These are phyloP conservation scores for Metschnikowia shivogae DNA, from an alignment of 805 yeast species.

Conservation along the genomic window DNA sequence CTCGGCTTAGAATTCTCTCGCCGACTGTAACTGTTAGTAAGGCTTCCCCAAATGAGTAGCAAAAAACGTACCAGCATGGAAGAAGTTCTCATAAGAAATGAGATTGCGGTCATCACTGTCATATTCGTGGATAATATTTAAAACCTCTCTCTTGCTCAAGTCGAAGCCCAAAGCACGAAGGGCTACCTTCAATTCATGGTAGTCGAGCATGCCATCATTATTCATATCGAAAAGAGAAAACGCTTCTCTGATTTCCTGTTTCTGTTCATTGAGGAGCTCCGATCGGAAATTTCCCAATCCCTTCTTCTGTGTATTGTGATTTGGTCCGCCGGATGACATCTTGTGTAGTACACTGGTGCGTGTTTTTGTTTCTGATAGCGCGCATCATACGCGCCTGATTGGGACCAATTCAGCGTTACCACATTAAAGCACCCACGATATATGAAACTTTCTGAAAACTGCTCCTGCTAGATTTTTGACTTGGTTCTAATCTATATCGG, in stretches of 20 bases:
- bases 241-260: slow-evolving; percentile 89
- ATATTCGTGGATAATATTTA: slow-evolving; percentile 73
- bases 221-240: slow-evolving; percentile 89
- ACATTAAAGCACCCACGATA: too few species aligned
- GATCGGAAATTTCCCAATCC: slow-evolving; percentile 45
- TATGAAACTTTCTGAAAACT: too few species aligned
- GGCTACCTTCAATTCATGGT: slow-evolving; percentile 91
- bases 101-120: slow-evolving; percentile 70
- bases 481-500: too few species aligned
- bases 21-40: slow-evolving; percentile 52
- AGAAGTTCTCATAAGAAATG: slow-evolving; percentile 79
- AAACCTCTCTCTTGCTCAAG: slow-evolving; percentile 67
- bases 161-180: slow-evolving; percentile 92
- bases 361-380: slow-evolving; percentile 2
- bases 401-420: background rate
- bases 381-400: slow-evolving; percentile 3
- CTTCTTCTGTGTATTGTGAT: slow-evolving; percentile 14
- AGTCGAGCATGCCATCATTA: slow-evolving; percentile 83
- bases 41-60: background rate
- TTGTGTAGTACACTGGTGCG: background rate
- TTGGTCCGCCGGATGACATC: slow-evolving; percentile 12
- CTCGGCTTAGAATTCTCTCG: slow-evolving; percentile 76
- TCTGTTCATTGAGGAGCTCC: slow-evolving; percentile 80
- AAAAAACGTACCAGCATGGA: slow-evolving; percentile 55
- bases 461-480: too few species aligned